These are phyloP conservation scores for Globisporangium barbulae DNA, from an alignment of 352 stramenopile genomes.

Conservation along the genomic window DNA sequence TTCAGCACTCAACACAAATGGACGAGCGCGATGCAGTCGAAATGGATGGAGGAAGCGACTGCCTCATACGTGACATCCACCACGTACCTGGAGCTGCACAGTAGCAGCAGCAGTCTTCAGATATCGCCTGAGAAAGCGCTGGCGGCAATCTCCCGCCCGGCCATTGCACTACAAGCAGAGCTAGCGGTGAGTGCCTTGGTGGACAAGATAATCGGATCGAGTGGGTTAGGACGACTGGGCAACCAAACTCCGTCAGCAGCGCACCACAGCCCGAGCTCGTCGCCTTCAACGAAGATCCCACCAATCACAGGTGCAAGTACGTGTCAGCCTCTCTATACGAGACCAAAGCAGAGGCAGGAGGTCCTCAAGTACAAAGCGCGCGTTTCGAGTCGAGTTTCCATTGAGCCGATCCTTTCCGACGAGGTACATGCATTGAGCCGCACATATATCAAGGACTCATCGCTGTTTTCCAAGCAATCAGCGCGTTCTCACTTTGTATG, in stretches of 20 bases:
- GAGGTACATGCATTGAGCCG: not conserved
- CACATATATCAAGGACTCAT: too few relatives aligned
- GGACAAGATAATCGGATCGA: not conserved
- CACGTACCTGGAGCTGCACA: not conserved
- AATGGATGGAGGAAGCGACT: conserved; percentile 7
- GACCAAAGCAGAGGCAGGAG: conserved; percentile 4
- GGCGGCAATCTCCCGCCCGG: not conserved
- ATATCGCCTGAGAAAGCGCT: not conserved
- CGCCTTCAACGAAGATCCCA: not conserved
- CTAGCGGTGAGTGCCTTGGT: not conserved
- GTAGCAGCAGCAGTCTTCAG: not conserved
- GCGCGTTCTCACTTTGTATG: not conserved
- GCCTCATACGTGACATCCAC: not conserved
- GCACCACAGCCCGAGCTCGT: conserved; percentile 3
- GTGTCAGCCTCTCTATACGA: conserved; percentile 1
- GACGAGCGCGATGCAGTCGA: not conserved
- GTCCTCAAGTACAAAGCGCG: not conserved
- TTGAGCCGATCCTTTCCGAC: conserved; percentile 11
- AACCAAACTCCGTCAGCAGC: not conserved
- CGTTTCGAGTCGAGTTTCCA: not conserved
- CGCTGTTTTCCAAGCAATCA: too few relatives aligned
- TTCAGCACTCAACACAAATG: not conserved
- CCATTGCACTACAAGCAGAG: conserved; percentile 4
- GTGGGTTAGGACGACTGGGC: not conserved
- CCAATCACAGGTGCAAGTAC: not conserved